Percentiles rank a stretch among this genome's conserved stretches.
Evolutionary conservation across 768 basidiomycete species (phyloP).

Genomic region (Candolleomyces efflorescens): DNA sequence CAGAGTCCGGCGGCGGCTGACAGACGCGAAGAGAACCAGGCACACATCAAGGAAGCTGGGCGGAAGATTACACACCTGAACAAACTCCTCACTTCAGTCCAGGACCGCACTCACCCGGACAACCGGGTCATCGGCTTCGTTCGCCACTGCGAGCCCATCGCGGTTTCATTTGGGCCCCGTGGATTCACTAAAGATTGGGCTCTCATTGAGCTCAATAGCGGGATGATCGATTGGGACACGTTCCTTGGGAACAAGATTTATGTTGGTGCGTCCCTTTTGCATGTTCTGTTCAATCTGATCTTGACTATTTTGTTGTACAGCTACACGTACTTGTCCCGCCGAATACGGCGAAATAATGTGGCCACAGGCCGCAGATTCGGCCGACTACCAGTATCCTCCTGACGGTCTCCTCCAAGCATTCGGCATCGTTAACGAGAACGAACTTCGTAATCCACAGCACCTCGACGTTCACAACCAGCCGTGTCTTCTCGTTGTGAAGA

Average conservation of each 20-base stretch:
- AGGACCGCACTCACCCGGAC: constrained; percentile 13
- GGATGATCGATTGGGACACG: constrained; percentile 27
- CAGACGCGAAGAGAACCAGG: constrained; percentile 15
- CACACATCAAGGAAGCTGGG: constrained; percentile 17
- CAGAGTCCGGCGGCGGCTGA: constrained; percentile 12
- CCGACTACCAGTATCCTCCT: constrained; percentile 18
- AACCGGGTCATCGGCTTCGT: constrained; percentile 31
- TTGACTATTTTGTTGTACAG: constrained; percentile 10
- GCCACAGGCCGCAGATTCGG: constrained; percentile 15
- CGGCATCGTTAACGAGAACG: not conserved
- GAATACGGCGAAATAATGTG: constrained; percentile 22
- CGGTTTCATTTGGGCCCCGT: constrained; percentile 17
- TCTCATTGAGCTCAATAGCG: constrained; percentile 23
- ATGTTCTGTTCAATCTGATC: constrained; percentile 5
- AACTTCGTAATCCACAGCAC: not conserved
- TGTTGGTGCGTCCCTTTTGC: constrained; percentile 20
- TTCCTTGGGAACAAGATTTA: constrained; percentile 29
- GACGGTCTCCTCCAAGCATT: not conserved
- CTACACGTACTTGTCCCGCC: constrained; percentile 15
- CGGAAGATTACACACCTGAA: constrained; percentile 19
- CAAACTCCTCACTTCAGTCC: constrained; percentile 22
- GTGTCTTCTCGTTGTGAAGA: not conserved
- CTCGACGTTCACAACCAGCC: not conserved
- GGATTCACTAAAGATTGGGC: constrained; percentile 31
- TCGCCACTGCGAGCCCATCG: constrained; percentile 23